Evolutionary conservation across 73 alveolate species (phyloP).

Genomic region (Durusdinium trenchii): DNA sequence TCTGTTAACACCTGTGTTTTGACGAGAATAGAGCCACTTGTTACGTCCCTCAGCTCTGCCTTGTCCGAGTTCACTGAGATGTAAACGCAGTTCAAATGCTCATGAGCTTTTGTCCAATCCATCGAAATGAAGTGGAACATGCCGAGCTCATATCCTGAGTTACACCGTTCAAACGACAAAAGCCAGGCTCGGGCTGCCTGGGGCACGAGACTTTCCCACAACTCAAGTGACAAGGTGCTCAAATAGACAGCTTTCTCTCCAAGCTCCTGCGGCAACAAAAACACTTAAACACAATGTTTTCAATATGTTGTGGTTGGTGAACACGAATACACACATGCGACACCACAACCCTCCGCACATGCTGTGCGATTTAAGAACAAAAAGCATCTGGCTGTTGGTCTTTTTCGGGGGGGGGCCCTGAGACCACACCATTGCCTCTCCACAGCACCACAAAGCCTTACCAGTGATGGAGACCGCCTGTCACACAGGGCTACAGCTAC

Average conservation of each 20-base stretch:
- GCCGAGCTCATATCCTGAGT: slow-evolving; percentile 86
- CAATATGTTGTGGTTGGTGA: no score
- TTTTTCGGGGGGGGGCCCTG: no score
- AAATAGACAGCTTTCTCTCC: slow-evolving; percentile 69
- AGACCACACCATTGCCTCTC: no score
- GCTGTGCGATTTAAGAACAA: no score
- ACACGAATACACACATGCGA: no score
- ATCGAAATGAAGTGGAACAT: slow-evolving; percentile 87
- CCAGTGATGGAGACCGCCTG: slow-evolving; percentile 90
- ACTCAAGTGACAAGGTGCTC: neutral
- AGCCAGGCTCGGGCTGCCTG: neutral
- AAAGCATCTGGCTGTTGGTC: no score
- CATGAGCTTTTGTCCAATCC: slow-evolving; percentile 91
- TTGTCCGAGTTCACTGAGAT: slow-evolving; percentile 82
- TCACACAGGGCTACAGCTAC: neutral
- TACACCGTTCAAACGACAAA: neutral
- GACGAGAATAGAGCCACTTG: neutral
- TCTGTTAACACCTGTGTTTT: neutral
- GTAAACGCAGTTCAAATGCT: slow-evolving; percentile 82
- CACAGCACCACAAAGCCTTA: slow-evolving; percentile 94
- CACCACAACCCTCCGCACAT: no score
- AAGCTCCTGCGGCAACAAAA: slow-evolving; percentile 34
- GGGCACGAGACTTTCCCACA: neutral
- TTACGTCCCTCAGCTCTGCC: neutral
- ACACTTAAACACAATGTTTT: neutral